Conservation (phyloP, 2,329 filamentous ascomycete genomes). For the Neurospora crassa region DNA sequence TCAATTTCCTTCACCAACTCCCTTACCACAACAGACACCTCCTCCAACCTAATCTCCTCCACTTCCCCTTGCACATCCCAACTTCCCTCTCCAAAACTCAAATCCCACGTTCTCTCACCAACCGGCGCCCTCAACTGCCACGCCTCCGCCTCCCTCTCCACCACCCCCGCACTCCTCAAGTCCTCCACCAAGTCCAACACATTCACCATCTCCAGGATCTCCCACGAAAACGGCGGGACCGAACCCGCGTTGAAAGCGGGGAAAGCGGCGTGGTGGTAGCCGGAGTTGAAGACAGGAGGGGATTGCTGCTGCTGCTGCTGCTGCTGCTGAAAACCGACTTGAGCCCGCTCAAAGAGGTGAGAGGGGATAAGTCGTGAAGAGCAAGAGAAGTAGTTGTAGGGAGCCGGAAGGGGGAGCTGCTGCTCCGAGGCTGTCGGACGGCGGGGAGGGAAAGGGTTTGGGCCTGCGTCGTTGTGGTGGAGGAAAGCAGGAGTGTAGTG, state of each 20-base stretch:
- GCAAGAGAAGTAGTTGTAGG: neutral
- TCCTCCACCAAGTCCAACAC: neutral
- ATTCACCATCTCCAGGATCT: neutral
- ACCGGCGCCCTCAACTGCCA: neutral
- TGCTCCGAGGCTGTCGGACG: neutral
- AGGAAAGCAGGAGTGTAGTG: neutral
- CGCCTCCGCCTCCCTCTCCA: neutral
- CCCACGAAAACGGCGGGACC: neutral
- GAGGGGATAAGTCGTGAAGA: neutral
- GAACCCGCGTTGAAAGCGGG: neutral
- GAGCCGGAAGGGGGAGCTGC: neutral
- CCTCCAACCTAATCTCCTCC: neutral
- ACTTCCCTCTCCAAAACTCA: neutral
- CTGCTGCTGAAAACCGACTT: neutral
- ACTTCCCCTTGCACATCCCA: neutral
- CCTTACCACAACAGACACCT: neutral
- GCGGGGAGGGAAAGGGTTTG: neutral
- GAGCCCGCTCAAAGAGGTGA: neutral
- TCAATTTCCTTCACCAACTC: neutral
- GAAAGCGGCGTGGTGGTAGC: neutral
- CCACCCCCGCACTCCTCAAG: neutral
- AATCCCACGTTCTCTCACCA: neutral
- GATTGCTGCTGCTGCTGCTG: neutral
- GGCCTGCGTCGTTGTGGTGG: neutral
- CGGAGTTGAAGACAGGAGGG: neutral